phyloP scores from a whole-genome alignment of 805 yeast species.

The Suhomyces xylopsoci region DNA sequence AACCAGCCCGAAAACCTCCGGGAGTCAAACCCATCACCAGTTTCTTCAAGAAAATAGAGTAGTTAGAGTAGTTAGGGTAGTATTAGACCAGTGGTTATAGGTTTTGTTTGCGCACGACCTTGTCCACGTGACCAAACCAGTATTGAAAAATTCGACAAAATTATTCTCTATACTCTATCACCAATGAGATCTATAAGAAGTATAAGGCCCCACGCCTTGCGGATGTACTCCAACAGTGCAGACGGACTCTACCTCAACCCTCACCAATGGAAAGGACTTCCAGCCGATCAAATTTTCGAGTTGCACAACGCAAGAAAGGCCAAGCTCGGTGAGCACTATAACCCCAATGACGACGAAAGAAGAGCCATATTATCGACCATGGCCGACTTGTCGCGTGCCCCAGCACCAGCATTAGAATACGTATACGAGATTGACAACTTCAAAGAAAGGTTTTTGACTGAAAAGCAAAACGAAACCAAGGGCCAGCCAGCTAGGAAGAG shows the following conservation, averaged over 20 bases:
- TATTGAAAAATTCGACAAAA: constrained; percentile 4
- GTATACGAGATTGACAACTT: constrained; percentile 42
- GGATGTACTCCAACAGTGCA: constrained; percentile 9
- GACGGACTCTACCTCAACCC: constrained; percentile 55
- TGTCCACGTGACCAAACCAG: background rate
- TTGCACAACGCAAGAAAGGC: constrained; percentile 59
- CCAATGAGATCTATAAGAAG: constrained; percentile 7
- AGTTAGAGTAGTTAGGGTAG: background rate
- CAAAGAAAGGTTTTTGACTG: constrained; percentile 41
- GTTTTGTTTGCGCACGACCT: background rate
- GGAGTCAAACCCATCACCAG: background rate
- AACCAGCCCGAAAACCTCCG: background rate
- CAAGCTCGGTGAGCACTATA: constrained; percentile 50
- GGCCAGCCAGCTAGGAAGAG: constrained; percentile 39
- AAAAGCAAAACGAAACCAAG: constrained; percentile 33
- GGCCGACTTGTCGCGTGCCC: constrained; percentile 23
- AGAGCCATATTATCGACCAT: constrained; percentile 51
- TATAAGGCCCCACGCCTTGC: constrained; percentile 6
- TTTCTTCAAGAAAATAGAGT: background rate
- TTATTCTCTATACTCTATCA: background rate
- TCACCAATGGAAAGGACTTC: constrained; percentile 65
- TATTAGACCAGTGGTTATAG: background rate
- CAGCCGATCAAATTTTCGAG: constrained; percentile 58
- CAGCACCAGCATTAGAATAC: constrained; percentile 36
- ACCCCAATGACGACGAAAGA: constrained; percentile 64